Evolutionary conservation across 2,329 filamentous ascomycete species (phyloP).

Genomic region (Mariannaea elegans): DNA sequence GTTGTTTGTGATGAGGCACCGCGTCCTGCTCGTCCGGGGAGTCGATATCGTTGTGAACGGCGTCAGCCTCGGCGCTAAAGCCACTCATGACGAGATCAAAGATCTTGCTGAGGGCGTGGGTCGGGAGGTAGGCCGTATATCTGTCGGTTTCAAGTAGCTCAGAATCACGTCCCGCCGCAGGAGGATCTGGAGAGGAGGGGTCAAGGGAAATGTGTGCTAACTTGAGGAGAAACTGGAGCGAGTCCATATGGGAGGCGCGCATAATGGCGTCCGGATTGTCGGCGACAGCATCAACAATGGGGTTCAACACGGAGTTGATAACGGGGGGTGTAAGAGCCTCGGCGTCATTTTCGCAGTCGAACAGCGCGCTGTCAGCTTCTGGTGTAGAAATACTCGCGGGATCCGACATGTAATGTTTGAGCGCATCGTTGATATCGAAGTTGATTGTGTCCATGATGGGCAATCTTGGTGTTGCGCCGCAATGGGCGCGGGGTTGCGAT

Average conservation of each 20-base stretch:
- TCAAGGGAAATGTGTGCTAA: conserved; percentile 70
- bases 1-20: conserved; percentile 85
- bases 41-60: conserved; percentile 86
- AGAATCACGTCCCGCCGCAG: conserved; percentile 40
- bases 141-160: conserved; percentile 72
- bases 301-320: conserved; percentile 87
- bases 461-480: conserved; percentile 33
- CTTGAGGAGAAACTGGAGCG: conserved; percentile 95
- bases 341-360: conserved; percentile 93
- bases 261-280: conserved; percentile 91
- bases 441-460: conserved; percentile 75
- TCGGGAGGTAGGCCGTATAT: conserved; percentile 81
- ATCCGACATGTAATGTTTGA: conserved; percentile 97
- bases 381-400: conserved; percentile 83
- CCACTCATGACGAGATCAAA: conserved; percentile 91
- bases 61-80: conserved; percentile 84
- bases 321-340: conserved; percentile 81
- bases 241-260: conserved; percentile 84
- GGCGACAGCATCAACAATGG: conserved; percentile 90
- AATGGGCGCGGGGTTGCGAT: conserved; percentile 21
- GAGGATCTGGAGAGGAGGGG: conserved; percentile 29
- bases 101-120: conserved; percentile 87
- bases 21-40: conserved; percentile 87
- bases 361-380: conserved; percentile 82
- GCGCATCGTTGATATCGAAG: conserved; percentile 96